Evolutionary conservation across 192 early-diverging fungal genomes (phyloP), one percentile per base, ranked within the genome.

Genomic region (Backusella psychrophila): DNA sequence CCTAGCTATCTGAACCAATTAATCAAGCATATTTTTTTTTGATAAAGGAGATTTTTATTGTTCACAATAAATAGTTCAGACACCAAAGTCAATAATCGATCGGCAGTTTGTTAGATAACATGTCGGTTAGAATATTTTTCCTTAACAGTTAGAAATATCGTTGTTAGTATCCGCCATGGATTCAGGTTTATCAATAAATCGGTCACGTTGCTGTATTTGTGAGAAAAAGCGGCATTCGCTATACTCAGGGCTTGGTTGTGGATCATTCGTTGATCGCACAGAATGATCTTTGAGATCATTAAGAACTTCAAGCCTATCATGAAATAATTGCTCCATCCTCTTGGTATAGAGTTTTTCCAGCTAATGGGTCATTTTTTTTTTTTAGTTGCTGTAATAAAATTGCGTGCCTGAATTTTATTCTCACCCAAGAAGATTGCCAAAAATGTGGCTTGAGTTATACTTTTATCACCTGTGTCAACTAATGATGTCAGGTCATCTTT

Each of bases 1-100:
- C 84, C 89, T 95, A 93, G 34, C 85, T 80, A 77, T 95, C 95
- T 15, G 91, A 94, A 49, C 94, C 96, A 66, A 98, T 80, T 49
- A 98, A 76, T 95, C 95, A 96, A 77, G 90, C 87, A 2, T 94
- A 91, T 26, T 89, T 88, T 91, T 26, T 89, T 78, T 81, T 86
- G 36, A 80, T 75, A 73, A 95, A 89, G 59, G 81, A 75, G 34
- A 80, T 71, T 7, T 75, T 71, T 52, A 0, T 72, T 79, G 21
- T 68, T 78, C 21, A 81, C 2, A 17, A 46, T 6, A 19, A 34
- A 29, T 21, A 33, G 17, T 31, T 39, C 63, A 11, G 34, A 21
- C 11, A 78, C 44, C 15, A 34, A 15, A 29, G 26, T 17, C n/a
- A 69, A 35, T 35, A 49, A 49, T 35, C 42, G 41, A 71, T 66